These are phyloP conservation scores for Thraustochytrium sp. DNA, from an alignment of 352 stramenopile genomes.

Conservation along the genomic window DNA sequence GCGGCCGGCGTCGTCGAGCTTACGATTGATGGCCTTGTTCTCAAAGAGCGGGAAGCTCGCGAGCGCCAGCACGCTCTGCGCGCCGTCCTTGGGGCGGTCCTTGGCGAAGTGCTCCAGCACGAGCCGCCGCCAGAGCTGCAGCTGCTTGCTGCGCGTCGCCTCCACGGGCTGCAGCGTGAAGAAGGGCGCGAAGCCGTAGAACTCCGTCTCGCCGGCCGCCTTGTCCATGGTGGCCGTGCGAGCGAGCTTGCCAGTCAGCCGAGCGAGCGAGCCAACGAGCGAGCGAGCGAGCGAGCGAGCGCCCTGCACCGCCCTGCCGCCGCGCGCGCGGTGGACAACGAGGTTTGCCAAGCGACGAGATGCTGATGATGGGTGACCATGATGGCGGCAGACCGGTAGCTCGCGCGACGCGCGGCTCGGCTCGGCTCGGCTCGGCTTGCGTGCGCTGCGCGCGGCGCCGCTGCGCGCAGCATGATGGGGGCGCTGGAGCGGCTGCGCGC, in stretches of 20 bases:
- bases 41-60: conserved; percentile 13
- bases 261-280: background rate
- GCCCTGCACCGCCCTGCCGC: too few relatives aligned
- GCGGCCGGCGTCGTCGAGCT: background rate
- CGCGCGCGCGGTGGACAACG: too few relatives aligned
- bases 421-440: background rate
- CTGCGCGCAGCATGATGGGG: background rate
- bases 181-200: conserved; percentile 26
- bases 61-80: background rate
- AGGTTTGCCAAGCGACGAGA: too few relatives aligned
- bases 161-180: conserved; percentile 44
- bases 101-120: conserved; percentile 26
- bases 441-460: background rate
- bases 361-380: too few relatives aligned
- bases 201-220: background rate
- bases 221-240: background rate
- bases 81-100: background rate
- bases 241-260: background rate
- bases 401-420: background rate
- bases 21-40: background rate
- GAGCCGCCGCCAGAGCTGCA: background rate
- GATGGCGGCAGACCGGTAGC: too few relatives aligned
- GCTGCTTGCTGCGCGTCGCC: conserved; percentile 11
- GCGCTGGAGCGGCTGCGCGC: background rate
- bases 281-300: too few relatives aligned